phyloP scores from a whole-genome alignment of 148 eudicot genomes.

The Camellia lanceoleosa region DNA sequence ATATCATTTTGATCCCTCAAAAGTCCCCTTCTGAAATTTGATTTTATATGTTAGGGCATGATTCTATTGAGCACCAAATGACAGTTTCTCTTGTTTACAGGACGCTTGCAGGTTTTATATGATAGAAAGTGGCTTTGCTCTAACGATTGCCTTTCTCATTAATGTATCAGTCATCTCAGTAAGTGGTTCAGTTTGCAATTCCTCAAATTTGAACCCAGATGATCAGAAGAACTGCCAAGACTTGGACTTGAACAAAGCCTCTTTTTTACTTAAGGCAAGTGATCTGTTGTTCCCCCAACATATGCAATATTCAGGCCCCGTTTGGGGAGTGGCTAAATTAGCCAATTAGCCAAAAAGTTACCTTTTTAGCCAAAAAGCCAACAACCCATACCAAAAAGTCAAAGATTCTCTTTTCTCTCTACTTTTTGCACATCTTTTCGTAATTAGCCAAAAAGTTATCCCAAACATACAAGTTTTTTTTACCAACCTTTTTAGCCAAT shows the following conservation, averaged over 20 bases:
- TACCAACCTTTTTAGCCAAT: no score
- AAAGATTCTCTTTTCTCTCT: no score
- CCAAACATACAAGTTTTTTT: no score
- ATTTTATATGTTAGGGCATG: neutral
- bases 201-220: slow-evolving; percentile 57
- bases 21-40: neutral
- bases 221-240: slow-evolving; percentile 67
- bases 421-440: no score
- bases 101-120: slow-evolving; percentile 93
- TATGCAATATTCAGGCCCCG: neutral
- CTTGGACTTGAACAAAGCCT: slow-evolving; percentile 88
- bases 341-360: no score
- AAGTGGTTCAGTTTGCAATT: slow-evolving; percentile 88
- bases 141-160: slow-evolving; percentile 80
- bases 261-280: slow-evolving; percentile 80
- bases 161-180: slow-evolving; percentile 89
- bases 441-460: no score
- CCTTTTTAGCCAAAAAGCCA: no score
- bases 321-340: no score
- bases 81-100: slow-evolving; percentile 34
- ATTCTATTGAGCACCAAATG: neutral
- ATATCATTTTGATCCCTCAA: neutral
- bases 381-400: no score
- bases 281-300: neutral
- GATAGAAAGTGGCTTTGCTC: slow-evolving; percentile 90